Conservation (phyloP, 2,329 filamentous ascomycete species). For the Clarireedia paspali region DNA sequence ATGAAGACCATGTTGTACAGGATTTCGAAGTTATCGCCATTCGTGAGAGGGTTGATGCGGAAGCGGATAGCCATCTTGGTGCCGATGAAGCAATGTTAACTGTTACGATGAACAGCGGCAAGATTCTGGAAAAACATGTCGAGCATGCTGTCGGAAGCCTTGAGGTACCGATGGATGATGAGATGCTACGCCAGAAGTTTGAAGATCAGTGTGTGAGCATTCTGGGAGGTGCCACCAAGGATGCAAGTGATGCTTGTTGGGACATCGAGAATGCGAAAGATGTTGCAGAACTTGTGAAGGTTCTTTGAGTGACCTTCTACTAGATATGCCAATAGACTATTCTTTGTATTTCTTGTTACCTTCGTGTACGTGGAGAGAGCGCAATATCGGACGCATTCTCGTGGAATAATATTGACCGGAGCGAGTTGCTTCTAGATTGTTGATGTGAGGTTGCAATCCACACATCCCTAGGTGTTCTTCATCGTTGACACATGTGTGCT, state of each 20-base stretch:
- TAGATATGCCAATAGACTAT: too few species aligned
- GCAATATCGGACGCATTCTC: too few species aligned
- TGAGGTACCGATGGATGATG: conserved; percentile 39
- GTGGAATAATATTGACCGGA: too few species aligned
- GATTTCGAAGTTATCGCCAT: conserved; percentile 34
- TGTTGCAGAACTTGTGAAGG: conserved; percentile 14
- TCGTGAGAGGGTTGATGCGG: conserved; percentile 39
- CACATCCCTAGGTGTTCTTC: too few species aligned
- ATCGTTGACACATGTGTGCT: too few species aligned
- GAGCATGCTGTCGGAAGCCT: conserved; percentile 43
- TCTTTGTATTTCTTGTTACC: too few species aligned
- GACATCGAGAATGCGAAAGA: conserved; percentile 28
- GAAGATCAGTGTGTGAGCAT: conserved; percentile 37
- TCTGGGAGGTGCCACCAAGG: conserved; percentile 33
- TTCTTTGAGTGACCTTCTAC: background rate
- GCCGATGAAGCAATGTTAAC: conserved; percentile 36
- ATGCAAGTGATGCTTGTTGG: conserved; percentile 30
- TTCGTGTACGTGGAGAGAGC: too few species aligned
- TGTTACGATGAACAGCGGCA: conserved; percentile 32
- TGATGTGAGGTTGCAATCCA: too few species aligned
- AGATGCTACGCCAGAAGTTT: conserved; percentile 41
- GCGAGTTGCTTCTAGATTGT: too few species aligned
- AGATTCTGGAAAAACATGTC: conserved; percentile 36
- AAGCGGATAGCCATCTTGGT: conserved; percentile 32
- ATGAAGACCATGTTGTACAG: conserved; percentile 40